phyloP scores from a whole-genome alignment of 352 stramenopile genomes.

The Phytophthora litchii region DNA sequence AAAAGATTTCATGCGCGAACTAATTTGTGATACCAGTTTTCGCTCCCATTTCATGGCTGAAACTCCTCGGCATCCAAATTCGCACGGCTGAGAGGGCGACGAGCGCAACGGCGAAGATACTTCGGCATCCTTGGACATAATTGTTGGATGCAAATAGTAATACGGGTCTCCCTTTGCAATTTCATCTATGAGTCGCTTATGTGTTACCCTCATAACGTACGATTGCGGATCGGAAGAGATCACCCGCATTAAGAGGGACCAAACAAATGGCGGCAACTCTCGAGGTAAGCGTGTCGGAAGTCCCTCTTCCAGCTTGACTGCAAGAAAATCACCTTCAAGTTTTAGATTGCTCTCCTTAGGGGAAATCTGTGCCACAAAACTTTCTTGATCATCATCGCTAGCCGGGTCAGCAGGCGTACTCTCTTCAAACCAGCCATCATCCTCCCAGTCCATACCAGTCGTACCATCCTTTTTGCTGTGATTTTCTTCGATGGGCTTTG shows the following conservation, averaged over 20 bases:
- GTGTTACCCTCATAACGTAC: slow-evolving; percentile 68
- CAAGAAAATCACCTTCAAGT: slow-evolving; percentile 30
- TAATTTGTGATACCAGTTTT: slow-evolving; percentile 79
- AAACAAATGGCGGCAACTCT: slow-evolving; percentile 41
- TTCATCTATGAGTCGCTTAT: slow-evolving; percentile 65
- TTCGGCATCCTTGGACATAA: slow-evolving; percentile 16
- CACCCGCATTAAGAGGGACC: slow-evolving; percentile 49
- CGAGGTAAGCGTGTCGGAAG: slow-evolving; percentile 24
- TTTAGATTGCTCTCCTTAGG: slow-evolving; percentile 33
- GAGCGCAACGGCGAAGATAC: slow-evolving; percentile 17
- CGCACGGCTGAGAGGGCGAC: slow-evolving; percentile 30
- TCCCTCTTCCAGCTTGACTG: slow-evolving; percentile 37
- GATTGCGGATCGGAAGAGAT: slow-evolving; percentile 54
- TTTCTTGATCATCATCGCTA: slow-evolving; percentile 27
- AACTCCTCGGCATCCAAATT: slow-evolving; percentile 57
- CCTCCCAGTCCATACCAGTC: slow-evolving; percentile 24
- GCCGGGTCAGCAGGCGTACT: slow-evolving; percentile 7
- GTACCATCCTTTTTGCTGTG: slow-evolving; percentile 11
- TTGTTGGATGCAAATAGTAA: slow-evolving; percentile 64
- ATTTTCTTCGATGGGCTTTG: neutral
- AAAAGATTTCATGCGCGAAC: slow-evolving; percentile 82
- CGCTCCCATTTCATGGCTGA: slow-evolving; percentile 68
- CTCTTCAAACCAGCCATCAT: slow-evolving; percentile 38
- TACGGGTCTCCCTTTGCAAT: slow-evolving; percentile 74
- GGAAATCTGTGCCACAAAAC: slow-evolving; percentile 29